Base-by-base conservation (phyloP, 1,284 basidiomycete genomes). In the Tilletia setariae region DNA sequence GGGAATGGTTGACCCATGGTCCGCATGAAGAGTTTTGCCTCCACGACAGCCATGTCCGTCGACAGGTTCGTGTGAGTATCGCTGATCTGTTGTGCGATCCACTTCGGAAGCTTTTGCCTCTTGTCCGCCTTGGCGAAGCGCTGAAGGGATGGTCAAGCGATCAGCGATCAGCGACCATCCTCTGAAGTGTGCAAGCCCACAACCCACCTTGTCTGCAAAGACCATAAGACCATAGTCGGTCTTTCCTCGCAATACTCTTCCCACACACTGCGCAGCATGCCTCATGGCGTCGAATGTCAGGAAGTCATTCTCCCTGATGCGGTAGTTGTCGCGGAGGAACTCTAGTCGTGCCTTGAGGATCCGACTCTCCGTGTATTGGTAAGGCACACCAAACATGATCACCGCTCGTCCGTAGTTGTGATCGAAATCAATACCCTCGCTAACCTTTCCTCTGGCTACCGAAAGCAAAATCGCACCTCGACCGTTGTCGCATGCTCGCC, bases 161-260 rank as follows among this genome's bases (percentile, higher is more conserved):
- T 40, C 6, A 40, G 35, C 35, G 35, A 11, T 40, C 35, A 40
- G 35, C 35, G 4, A 40, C 35, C 6, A n/a, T n/a, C n/a, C n/a
- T n/a, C n/a, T n/a, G n/a, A n/a, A n/a, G n/a, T n/a, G n/a, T n/a
- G 16, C 11, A 8, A 9, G 49, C 11, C 23, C 25, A 61, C 9
- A 25, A 21, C 49, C 64, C 43, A 70, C 68, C 67, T 82, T 97
- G 84, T 99, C 96, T 0, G 96, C 96, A 84, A 99, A 98, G 16
- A 98, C 90, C 96, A 99, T 98, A 78, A 99, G 84, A 53, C 96
- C 96, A 91, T 96, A 99, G 84, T 99, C 96, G 0, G 95, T 98
- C 86, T 99, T 99, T 49, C 95, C 95, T 67, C 96, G 89, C 82
- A 99, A 84, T 30, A 96, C 96, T 79, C 96, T 92, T 43, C 96